phyloP scores from a whole-genome alignment of 2,329 filamentous ascomycete species.

The Coleophoma crateriformis region DNA sequence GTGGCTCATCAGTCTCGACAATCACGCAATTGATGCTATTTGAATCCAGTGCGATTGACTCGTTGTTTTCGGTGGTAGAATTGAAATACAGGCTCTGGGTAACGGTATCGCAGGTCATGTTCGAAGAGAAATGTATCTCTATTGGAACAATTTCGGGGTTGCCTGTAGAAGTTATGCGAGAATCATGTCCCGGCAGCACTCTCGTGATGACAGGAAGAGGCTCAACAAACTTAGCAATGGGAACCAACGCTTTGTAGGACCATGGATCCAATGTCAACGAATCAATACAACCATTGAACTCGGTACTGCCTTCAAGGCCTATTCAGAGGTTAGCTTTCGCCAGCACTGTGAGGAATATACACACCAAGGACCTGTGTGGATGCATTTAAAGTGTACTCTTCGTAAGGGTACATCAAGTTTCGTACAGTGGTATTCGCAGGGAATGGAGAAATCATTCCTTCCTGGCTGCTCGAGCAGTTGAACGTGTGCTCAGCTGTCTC shows the following conservation, averaged over 20 bases:
- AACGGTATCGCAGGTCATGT: slow-evolving; percentile 53
- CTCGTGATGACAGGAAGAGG: slow-evolving; percentile 50
- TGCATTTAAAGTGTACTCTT: slow-evolving; percentile 43
- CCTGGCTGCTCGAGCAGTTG: slow-evolving; percentile 40
- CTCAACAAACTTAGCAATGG: slow-evolving; percentile 39
- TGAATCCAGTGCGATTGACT: slow-evolving; percentile 34
- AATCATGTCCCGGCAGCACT: slow-evolving; percentile 51
- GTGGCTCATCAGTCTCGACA: slow-evolving; percentile 11
- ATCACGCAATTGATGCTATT: slow-evolving; percentile 33
- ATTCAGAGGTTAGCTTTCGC: slow-evolving; percentile 20
- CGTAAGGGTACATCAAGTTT: slow-evolving; percentile 56
- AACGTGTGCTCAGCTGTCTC: slow-evolving; percentile 44
- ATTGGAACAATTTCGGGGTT: slow-evolving; percentile 27
- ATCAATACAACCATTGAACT: slow-evolving; percentile 45
- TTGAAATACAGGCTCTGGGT: slow-evolving; percentile 41
- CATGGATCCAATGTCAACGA: slow-evolving; percentile 42
- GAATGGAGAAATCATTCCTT: slow-evolving; percentile 48
- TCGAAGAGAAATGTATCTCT: slow-evolving; percentile 50
- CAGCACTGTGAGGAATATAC: neutral
- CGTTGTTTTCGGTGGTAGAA: slow-evolving; percentile 43
- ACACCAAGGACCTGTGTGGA: slow-evolving; percentile 30
- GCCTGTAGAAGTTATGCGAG: slow-evolving; percentile 40
- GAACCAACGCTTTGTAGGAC: slow-evolving; percentile 52
- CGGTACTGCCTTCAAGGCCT: slow-evolving; percentile 37
- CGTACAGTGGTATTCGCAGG: slow-evolving; percentile 45